A percentile compares a stretch with the other conserved stretches of the same genome.
Conservation (phyloP, 371 early-diverging fungal species). For the Funneliformis caledonium region DNA sequence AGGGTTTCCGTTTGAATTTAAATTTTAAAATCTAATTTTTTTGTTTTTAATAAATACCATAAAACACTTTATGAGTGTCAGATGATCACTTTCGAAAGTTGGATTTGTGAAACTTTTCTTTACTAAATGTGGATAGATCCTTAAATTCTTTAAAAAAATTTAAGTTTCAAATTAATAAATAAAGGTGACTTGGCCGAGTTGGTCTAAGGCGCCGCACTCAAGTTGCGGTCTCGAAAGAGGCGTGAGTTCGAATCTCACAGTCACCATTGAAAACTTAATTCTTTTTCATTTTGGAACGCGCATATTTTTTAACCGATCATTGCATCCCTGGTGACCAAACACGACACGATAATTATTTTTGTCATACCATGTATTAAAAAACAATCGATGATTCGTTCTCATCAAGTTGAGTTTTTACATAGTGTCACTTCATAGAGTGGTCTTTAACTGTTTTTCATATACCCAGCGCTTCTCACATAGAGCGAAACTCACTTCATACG, state of each 20-base stretch:
- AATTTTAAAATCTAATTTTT: no score
- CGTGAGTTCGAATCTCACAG: constrained; percentile 60
- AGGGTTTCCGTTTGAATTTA: no score
- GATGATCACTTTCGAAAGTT: no score
- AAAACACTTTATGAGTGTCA: no score
- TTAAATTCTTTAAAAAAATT: no score
- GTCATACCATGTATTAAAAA: constrained; percentile 19
- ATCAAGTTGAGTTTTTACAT: not conserved
- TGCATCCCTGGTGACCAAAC: not conserved
- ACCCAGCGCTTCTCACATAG: constrained; percentile 8
- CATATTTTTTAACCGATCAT: not conserved
- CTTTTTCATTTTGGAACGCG: not conserved
- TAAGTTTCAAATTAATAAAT: not conserved
- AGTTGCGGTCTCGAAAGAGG: constrained; percentile 61
- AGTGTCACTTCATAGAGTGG: no score
- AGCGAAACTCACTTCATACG: constrained; percentile 32
- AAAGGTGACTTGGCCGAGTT: constrained; percentile 54
- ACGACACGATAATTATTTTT: constrained; percentile 1
- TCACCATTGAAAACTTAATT: not conserved
- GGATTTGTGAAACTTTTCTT: no score
- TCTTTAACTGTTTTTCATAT: no score
- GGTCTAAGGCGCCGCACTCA: constrained; percentile 61
- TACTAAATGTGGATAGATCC: no score
- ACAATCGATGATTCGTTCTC: constrained; percentile 3
- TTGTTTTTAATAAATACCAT: no score